Conservation (phyloP, 2,329 filamentous ascomycete species). For the Dactylellina sp. region DNA sequence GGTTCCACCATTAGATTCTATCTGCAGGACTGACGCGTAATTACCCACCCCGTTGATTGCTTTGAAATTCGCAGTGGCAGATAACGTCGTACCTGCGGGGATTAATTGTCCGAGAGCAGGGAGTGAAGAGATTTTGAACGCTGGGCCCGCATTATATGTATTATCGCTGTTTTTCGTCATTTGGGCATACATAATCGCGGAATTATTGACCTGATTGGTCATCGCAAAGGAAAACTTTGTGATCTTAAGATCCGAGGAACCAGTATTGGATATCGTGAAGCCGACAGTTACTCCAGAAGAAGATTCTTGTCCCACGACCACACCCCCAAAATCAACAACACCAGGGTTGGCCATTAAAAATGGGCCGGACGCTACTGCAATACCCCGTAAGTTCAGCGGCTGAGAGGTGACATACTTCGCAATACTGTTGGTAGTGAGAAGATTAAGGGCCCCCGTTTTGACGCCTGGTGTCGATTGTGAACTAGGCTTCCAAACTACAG, state of each 20-base stretch:
- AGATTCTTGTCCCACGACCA: constrained; percentile 63
- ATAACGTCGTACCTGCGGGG: constrained; percentile 61
- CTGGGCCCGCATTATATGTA: constrained; percentile 61
- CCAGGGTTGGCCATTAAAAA: constrained; percentile 63
- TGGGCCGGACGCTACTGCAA: constrained; percentile 63
- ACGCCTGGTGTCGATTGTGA: constrained; percentile 62
- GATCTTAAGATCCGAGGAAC: constrained; percentile 63
- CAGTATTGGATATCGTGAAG: constrained; percentile 64
- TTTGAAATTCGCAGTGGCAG: constrained; percentile 63
- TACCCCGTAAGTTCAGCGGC: constrained; percentile 64
- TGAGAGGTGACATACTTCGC: constrained; percentile 63
- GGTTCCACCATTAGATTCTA: constrained; percentile 63
- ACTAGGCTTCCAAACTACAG: constrained; percentile 64
- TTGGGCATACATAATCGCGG: constrained; percentile 61
- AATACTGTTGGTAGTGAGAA: constrained; percentile 64
- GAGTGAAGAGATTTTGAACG: constrained; percentile 62
- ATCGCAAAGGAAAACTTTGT: constrained; percentile 62
- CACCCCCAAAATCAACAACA: constrained; percentile 64
- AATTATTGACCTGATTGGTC: constrained; percentile 60
- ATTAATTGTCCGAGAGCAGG: constrained; percentile 62
- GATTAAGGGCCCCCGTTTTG: constrained; percentile 63
- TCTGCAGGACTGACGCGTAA: constrained; percentile 62
- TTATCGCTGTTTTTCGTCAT: constrained; percentile 61
- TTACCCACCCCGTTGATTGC: constrained; percentile 61
- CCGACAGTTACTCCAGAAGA: constrained; percentile 61